These are phyloP conservation scores for Phyllostachys edulis DNA, from an alignment of 176 grass and related monocot genomes.

Conservation along the genomic window DNA sequence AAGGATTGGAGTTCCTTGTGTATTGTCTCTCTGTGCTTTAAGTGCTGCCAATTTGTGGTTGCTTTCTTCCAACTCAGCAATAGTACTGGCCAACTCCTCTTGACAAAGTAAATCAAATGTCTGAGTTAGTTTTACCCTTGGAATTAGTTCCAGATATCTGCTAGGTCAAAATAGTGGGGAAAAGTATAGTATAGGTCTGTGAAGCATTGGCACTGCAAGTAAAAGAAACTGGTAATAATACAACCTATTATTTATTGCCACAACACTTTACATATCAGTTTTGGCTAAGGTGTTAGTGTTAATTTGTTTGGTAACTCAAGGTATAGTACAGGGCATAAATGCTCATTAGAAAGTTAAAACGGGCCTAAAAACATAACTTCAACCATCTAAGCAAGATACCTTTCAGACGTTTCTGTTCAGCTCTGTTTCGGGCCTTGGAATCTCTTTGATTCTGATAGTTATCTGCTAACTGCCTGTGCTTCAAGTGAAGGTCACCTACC, in stretches of 20 bases:
- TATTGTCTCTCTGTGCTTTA: conserved; percentile 59
- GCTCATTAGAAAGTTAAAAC: neutral
- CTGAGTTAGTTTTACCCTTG: conserved; percentile 20
- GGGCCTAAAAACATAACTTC: neutral
- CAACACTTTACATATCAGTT: neutral
- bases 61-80: conserved; percentile 70
- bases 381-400: conserved; percentile 50
- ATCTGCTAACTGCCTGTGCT: conserved; percentile 54
- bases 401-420: conserved; percentile 65
- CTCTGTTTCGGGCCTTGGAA: conserved; percentile 46
- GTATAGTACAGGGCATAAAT: neutral
- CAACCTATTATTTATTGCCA: neutral
- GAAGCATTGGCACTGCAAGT: neutral
- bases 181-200: neutral
- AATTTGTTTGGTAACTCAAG: conserved; percentile 1
- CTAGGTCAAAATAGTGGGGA: neutral
- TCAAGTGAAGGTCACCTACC: conserved; percentile 66
- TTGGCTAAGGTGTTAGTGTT: neutral
- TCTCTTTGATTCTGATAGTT: conserved; percentile 63
- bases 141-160: neutral
- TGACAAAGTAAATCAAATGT: conserved; percentile 39
- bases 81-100: conserved; percentile 70
- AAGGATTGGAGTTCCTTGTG: conserved; percentile 51
- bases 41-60: conserved; percentile 51
- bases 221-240: neutral